Evolutionary conservation across 306 rosid species (phyloP).

Genomic region (Acacia confusa): DNA sequence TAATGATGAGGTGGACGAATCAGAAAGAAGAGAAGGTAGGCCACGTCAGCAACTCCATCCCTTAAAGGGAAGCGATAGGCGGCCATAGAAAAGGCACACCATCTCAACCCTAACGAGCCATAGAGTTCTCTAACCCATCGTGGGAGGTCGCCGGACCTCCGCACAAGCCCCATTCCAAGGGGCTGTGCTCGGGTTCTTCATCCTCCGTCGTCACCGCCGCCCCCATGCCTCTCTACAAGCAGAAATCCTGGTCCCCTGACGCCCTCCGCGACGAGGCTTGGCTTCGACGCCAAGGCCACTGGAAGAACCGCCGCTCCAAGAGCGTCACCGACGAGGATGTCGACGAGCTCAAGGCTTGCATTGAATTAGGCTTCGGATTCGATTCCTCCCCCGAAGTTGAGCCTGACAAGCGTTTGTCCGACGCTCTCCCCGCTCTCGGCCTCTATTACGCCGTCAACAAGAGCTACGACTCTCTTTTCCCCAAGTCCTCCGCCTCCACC

Average conservation of each 20-base stretch:
- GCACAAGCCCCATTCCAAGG: conserved; percentile 46
- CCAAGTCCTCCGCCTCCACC: conserved; percentile 35
- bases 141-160: conserved; percentile 92
- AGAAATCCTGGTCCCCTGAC: conserved; percentile 93
- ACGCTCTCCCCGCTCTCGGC: conserved; percentile 80
- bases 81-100: conserved; percentile 2
- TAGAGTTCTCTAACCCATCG: conserved; percentile 47
- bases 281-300: conserved; percentile 75
- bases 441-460: conserved; percentile 83
- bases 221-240: conserved; percentile 67
- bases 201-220: neutral
- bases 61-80: conserved; percentile 5
- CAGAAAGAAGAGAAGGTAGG: conserved; percentile 37
- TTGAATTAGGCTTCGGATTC: conserved; percentile 87
- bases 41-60: conserved; percentile 20
- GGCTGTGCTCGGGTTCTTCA: conserved; percentile 37
- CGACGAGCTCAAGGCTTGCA: conserved; percentile 87
- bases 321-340: conserved; percentile 90
- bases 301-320: conserved; percentile 64
- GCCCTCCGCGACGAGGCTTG: conserved; percentile 79
- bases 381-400: conserved; percentile 57
- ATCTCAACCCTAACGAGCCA: conserved; percentile 36
- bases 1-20: conserved; percentile 69
- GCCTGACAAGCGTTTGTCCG: conserved; percentile 59
- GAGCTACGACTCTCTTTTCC: conserved; percentile 47